Evolutionary conservation across 2,329 filamentous ascomycete species (phyloP).

Genomic region (Calonectria hawksworthii): DNA sequence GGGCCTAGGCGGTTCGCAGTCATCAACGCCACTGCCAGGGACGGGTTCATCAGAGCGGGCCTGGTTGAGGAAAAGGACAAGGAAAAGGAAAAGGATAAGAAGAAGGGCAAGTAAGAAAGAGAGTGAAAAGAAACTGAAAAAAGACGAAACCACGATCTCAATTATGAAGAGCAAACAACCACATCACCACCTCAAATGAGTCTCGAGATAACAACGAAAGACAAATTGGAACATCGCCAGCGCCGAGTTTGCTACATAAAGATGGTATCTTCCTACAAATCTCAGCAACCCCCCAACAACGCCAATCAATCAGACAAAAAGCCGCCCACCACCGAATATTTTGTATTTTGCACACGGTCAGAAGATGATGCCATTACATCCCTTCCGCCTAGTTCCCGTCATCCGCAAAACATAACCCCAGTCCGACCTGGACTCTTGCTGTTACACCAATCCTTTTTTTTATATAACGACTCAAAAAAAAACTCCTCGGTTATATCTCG

Average conservation of each 20-base stretch:
- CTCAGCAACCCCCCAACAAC: slow-evolving; percentile 35
- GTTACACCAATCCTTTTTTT: not conserved
- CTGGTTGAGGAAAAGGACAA: slow-evolving; percentile 70
- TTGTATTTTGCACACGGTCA: slow-evolving; percentile 8
- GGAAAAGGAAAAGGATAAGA: slow-evolving; percentile 51
- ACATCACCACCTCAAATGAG: not conserved
- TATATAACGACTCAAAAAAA: not conserved
- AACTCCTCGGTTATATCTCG: slow-evolving; percentile 34
- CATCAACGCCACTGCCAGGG: slow-evolving; percentile 88
- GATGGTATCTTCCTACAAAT: slow-evolving; percentile 45
- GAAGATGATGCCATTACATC: not conserved
- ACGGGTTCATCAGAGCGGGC: slow-evolving; percentile 84
- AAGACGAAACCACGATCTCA: not conserved
- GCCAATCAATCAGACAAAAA: slow-evolving; percentile 32
- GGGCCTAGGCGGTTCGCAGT: slow-evolving; percentile 91
- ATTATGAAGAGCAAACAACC: not conserved
- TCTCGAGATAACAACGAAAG: not conserved
- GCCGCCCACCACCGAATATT: slow-evolving; percentile 20
- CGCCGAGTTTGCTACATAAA: slow-evolving; percentile 37
- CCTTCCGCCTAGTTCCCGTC: not conserved
- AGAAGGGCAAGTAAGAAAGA: slow-evolving; percentile 36
- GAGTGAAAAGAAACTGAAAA: not conserved
- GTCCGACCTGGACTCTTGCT: not conserved
- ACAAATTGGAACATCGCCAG: slow-evolving; percentile 19
- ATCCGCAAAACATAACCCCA: not conserved